Base-by-base conservation (phyloP, 176 grass and related monocot genomes). In the Urochloa ruziziensis region DNA sequence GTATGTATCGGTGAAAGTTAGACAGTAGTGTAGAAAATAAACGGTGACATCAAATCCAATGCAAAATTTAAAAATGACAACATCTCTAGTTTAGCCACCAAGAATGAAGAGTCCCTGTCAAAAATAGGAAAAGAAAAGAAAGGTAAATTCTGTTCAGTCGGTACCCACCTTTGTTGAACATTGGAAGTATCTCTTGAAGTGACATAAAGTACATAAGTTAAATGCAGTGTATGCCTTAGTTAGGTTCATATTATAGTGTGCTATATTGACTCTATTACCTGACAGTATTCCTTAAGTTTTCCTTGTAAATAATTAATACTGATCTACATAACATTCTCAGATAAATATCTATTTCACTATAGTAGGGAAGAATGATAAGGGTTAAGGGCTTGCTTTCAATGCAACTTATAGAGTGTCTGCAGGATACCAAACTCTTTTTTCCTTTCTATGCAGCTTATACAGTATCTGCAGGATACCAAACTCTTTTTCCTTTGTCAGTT, bases 1-100 rank as follows among this genome's bases (percentile, higher is more conserved):
- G 66, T 53, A 64, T 73, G 29, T 54, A 54, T 54, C 76, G 43
- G 32, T 12, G 25, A n/a, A 73, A 43, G 67, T 64, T 56, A 33
- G 24, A 80, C 67, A 10, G 12, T 2, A 27, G 44, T 19, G 81
- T 27, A 64, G 62, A 56, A 76, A 62, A 73, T 12, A 80, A 86
- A 73, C 4, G 39, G 16, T 53, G 32, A 52, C 33, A 16, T 72
- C 18, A 37, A 79, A 84, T 66, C 69, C 70, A 75, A 75, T 32
- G 71, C 10, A 21, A 62, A 54, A 47, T 70, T 70, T 65, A 16
- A 73, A 19, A 83, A 74, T 83, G 40, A 37, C 13, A 48, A 35
- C 28, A 72, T 5, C 42, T 73, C 72, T 21, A 18, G 58, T 64
- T 64, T 80, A 42, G 33, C 57, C n/a, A 5, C 19, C 24, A 52